Base-by-base conservation (phyloP, 192 early-diverging fungal genomes). In the Haplosporangium gracile region DNA sequence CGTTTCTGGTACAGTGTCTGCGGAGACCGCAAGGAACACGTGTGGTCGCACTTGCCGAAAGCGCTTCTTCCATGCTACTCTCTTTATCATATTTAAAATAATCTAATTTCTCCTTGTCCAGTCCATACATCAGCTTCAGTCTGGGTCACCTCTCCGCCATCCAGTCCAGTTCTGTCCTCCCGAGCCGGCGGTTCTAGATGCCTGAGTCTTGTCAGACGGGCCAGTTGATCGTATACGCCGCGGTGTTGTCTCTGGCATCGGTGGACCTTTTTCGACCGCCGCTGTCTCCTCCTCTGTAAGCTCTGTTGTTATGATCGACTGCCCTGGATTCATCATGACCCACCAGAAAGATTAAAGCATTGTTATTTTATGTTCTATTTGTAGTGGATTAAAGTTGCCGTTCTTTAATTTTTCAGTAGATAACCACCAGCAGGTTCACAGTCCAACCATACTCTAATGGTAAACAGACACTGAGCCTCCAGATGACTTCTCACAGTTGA, bases 111-210 rank as follows among this genome's bases (percentile, higher is more conserved):
- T 69, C 75, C 60, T 69, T 68, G 40, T 32, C 65, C 20, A 38
- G 22, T 16, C 55, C 16, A 42, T 43, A 29, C 60, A 63, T 76
- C 32, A 51, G 8, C 7, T 69, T 47, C n/a, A 77, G 36, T 26
- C 38, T 70, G 3, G 76, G 65, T 65, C 63, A 69, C 4, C 38
- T 38, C 20, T 43, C 42, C 2, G 60, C 57, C 75, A 76, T 77
- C 65, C 60, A 68, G 10, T 69, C 65, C 38, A 77, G 5, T 29
- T 77, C 76, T 2, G 20, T 11, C 45, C 26, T 22, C 5, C 60
- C 29, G 36, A 13, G 38, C 42, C 65, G 4, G 29, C 68, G 42
- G 16, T 76, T 68, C 2, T 1, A 77, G 18, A 11, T 45, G 38
- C 20, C 38, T 70, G 7, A 76, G 51, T 26, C 60, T 11, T 4